Percentiles rank a stretch among this genome's conserved stretches.
Conservation (phyloP, 208 protist species). For the Leishmania arabica region DNA sequence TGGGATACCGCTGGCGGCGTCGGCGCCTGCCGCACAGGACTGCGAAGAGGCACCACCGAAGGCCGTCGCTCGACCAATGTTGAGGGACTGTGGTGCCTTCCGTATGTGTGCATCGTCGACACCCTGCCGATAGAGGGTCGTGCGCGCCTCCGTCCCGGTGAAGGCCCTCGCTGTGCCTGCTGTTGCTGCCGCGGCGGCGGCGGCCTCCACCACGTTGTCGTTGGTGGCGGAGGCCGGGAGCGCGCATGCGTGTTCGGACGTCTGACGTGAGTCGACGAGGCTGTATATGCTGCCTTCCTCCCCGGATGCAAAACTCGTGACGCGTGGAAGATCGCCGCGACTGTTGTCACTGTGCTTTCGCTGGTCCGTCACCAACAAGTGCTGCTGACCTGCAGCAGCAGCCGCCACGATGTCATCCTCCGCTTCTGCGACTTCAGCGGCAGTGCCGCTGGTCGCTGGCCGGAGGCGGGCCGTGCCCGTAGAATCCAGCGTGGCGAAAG, state of each 20-base stretch:
- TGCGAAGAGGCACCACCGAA: not conserved
- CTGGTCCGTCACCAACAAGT: not conserved
- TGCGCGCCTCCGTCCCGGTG: constrained; percentile 30
- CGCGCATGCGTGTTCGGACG: not conserved
- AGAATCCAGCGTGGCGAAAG: not conserved
- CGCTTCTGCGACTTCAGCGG: not conserved
- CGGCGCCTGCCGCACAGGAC: not conserved
- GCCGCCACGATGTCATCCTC: not conserved
- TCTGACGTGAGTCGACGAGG: constrained; percentile 10
- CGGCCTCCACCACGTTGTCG: not conserved
- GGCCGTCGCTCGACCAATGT: not conserved
- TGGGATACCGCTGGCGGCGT: not conserved
- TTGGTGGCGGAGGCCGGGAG: not conserved
- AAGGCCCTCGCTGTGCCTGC: constrained; percentile 18
- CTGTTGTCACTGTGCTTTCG: not conserved
- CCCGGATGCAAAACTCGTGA: constrained; percentile 8
- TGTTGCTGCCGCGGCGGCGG: not conserved
- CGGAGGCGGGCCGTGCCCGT: not conserved
- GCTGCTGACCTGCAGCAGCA: not conserved
- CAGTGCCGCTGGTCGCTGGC: not conserved
- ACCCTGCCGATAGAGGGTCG: constrained; percentile 8
- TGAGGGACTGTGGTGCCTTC: constrained; percentile 7
- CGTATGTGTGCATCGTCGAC: constrained; percentile 17
- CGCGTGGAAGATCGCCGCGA: not conserved
- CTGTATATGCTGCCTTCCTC: constrained; percentile 29